phyloP scores from a whole-genome alignment of 1,284 basidiomycete species.

The Apiotrichum domesticum region DNA sequence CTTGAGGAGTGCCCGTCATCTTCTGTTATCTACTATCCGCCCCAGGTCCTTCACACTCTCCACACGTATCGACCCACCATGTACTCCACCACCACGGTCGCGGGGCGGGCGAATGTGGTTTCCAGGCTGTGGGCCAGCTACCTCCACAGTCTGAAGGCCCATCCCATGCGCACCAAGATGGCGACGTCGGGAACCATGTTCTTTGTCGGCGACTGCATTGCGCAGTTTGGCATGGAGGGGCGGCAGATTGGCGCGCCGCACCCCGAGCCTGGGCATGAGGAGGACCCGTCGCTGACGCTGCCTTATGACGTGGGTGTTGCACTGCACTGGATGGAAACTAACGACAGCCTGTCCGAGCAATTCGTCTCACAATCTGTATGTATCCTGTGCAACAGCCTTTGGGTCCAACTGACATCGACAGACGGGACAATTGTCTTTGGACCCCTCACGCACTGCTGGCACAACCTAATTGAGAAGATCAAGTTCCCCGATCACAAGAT shows the following conservation, averaged over 20 bases:
- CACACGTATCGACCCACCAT: neutral
- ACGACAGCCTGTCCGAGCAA: neutral
- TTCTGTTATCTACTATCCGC: no score
- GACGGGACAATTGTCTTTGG: constrained; percentile 17
- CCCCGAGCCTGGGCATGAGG: neutral
- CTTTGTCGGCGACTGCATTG: constrained; percentile 13
- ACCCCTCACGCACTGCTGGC: constrained; percentile 18
- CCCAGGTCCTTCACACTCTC: no score
- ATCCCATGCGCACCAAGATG: constrained; percentile 21
- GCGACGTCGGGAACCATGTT: constrained; percentile 13
- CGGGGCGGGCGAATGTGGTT: neutral
- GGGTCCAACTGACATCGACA: neutral
- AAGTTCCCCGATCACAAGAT: constrained; percentile 7
- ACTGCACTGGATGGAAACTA: neutral
- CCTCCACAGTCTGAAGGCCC: constrained; percentile 1
- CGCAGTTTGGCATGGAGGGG: constrained; percentile 23
- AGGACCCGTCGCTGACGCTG: neutral
- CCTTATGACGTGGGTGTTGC: neutral
- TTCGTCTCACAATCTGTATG: neutral
- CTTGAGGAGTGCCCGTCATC: no score
- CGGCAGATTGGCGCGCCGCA: constrained; percentile 1
- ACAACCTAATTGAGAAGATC: constrained; percentile 8
- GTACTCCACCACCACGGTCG: neutral
- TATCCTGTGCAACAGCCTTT: neutral
- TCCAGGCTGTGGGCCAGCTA: constrained; percentile 3